Base-by-base conservation (phyloP, 768 basidiomycete genomes). In the Kwoniella heveanensis region DNA sequence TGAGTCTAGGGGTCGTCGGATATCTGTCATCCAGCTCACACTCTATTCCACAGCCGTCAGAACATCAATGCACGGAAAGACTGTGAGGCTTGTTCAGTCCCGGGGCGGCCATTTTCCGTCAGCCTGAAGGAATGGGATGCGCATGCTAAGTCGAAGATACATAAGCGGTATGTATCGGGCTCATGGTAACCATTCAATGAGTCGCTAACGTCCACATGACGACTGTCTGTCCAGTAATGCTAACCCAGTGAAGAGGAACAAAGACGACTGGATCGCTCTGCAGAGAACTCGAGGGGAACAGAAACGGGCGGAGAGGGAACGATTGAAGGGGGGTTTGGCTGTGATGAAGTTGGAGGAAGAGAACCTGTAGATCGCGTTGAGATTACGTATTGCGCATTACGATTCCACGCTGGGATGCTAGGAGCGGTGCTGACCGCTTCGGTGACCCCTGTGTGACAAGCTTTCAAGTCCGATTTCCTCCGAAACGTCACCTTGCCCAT, bases 1-100 rank as follows among this genome's bases (percentile, higher is more conserved):
- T 76, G 54, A 65, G 69, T 37, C 25, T 15, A 19, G 27, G 4
- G 44, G 17, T 17, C 39, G 39, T 10, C 44, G 19, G 30, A 47
- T 9, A 26, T 10, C 7, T 17, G 32, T 29, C 48, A 36, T 4
- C 10, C 19, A 21, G 46, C 60, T 51, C 2, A 12, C 32, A 44
- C 30, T 26, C 13, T n/a, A 4, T 22, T 25, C 21, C 50, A 10
- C 39, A 76, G 74, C 15, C 71, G 77, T 7, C 78, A 79, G 60
- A 17, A 58, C 1, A 30, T 77, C 15, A 73, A 79, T 49, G 61
- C 70, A 4, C 32, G 76, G 49, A 56, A 48, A 29, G 57, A 69
- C 2, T 79, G 78, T 54, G 53, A 55, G 7, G 21, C 66, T 10
- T 79, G 78, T 47, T 72, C 71, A 8, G 36, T 17, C 19, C 57